phyloP scores from a whole-genome alignment of 1,284 basidiomycete species.

The Amylostereum areolatum region DNA sequence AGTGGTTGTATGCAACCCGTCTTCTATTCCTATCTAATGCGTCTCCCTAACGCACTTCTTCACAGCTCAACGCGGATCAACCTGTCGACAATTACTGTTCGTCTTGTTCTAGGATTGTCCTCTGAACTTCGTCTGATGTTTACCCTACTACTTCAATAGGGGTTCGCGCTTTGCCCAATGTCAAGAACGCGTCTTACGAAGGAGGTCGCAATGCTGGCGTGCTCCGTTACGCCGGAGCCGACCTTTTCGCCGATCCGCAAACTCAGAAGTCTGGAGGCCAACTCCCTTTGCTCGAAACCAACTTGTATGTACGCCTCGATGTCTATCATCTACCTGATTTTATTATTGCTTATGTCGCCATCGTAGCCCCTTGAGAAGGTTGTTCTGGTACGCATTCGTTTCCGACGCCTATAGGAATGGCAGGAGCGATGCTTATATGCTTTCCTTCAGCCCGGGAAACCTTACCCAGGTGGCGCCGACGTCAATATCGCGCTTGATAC shows the following conservation, averaged over 20 bases:
- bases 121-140: not conserved
- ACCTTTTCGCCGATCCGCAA: constrained; percentile 31
- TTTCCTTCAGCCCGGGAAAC: constrained; percentile 16
- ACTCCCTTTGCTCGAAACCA: constrained; percentile 18
- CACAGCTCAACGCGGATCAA: constrained; percentile 27
- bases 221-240: not conserved
- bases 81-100: constrained; percentile 29
- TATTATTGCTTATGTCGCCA: no score
- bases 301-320: constrained; percentile 9
- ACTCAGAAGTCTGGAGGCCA: not conserved
- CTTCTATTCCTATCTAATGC: not conserved
- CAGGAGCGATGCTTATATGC: not conserved
- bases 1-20: not conserved
- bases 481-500: not conserved
- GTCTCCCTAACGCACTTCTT: constrained; percentile 13
- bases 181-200: constrained; percentile 4
- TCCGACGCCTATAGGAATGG: no score
- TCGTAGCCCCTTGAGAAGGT: no score
- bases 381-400: no score
- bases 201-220: constrained; percentile 8
- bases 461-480: constrained; percentile 3
- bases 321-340: no score
- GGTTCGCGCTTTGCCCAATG: not conserved
- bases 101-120: not conserved
- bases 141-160: not conserved